Base-by-base conservation (phyloP, 2,329 filamentous ascomycete genomes). In the Sporothrix protearum region DNA sequence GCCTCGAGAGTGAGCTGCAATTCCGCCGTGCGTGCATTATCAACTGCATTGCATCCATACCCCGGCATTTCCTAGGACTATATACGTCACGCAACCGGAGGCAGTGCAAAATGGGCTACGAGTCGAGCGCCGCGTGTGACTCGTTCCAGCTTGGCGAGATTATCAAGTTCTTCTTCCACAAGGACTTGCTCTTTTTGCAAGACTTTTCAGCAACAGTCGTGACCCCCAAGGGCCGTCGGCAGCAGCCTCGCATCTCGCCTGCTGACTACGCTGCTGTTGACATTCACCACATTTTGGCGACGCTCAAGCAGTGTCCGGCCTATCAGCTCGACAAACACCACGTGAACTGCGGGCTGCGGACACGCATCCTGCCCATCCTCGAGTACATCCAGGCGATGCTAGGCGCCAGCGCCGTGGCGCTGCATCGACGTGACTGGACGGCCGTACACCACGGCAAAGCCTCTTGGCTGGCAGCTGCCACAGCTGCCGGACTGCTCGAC, bases 61-160 rank as follows among this genome's bases (percentile, higher is more conserved):
- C 90, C 73, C 82, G 83, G 0, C 88, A 93, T 78, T 93, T 93
- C 71, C 81, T 94, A 2, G 78, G 79, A 7, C 81, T 91, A 0
- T 94, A 93, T 78, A 87, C 87, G 0, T 91, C 90, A 10, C 87
- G 89, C n/a, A 84, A 81, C 42, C 84, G 81, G 28, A 80, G 82
- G 8, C 91, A 93, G 78, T 94, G 92, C 79, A 88, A 88, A 76
- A 84, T 93, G 0, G 91, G 91, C 69, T 94, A 94, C 79, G 91
- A 92, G 76, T 89, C 88, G 1, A 91, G 88, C 73, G 80, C 86
- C 1, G 88, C 91, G 55, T 94, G 92, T 78, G 92, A 94, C 80
- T 89, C 88, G 1, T 94, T 91, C 77, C 92, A 94, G 79, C 85
- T 94, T 0, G 92, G 91, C 28, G 91, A 94, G 80, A 92, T 92